phyloP scores from a whole-genome alignment of 2,329 filamentous ascomycete species.

The Massarina eburnea region DNA sequence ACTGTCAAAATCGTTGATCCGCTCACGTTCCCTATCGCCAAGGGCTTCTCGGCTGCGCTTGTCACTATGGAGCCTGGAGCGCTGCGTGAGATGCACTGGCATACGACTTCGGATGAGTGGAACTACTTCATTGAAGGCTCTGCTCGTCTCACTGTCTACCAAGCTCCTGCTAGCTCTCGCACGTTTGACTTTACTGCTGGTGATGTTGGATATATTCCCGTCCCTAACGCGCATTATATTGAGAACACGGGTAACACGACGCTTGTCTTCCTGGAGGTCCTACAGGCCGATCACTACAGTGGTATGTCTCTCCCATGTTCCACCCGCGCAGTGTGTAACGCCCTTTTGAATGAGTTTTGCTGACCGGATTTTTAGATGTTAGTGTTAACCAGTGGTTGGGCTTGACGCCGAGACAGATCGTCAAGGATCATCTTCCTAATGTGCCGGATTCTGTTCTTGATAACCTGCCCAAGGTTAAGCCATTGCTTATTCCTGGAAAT shows the following conservation, averaged over 20 bases:
- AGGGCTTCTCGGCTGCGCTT: constrained; percentile 58
- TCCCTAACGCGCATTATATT: constrained; percentile 59
- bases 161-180: constrained; percentile 52
- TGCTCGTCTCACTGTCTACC: constrained; percentile 59
- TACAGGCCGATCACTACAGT: constrained; percentile 55
- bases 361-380: too few relatives aligned
- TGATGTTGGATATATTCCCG: constrained; percentile 62
- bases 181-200: constrained; percentile 64
- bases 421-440: constrained; percentile 36
- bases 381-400: constrained; percentile 62
- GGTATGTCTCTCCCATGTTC: too few relatives aligned
- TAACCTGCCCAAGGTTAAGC: constrained; percentile 42
- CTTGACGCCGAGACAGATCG: constrained; percentile 47
- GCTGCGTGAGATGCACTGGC: constrained; percentile 67
- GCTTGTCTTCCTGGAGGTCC: constrained; percentile 61
- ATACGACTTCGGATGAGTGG: constrained; percentile 63
- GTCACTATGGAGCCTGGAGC: constrained; percentile 63
- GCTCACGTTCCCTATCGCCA: constrained; percentile 58
- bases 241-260: constrained; percentile 63
- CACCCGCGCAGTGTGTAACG: too few relatives aligned
- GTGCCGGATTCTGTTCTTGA: constrained; percentile 24
- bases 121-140: constrained; percentile 60
- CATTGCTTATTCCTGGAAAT: constrained; percentile 43
- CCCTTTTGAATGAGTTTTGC: too few relatives aligned
- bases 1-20: constrained; percentile 63